Percentiles rank a stretch among this genome's conserved stretches.
Conservation (phyloP, 495 filamentous ascomycete species). For the Aspergillus ostianus region DNA sequence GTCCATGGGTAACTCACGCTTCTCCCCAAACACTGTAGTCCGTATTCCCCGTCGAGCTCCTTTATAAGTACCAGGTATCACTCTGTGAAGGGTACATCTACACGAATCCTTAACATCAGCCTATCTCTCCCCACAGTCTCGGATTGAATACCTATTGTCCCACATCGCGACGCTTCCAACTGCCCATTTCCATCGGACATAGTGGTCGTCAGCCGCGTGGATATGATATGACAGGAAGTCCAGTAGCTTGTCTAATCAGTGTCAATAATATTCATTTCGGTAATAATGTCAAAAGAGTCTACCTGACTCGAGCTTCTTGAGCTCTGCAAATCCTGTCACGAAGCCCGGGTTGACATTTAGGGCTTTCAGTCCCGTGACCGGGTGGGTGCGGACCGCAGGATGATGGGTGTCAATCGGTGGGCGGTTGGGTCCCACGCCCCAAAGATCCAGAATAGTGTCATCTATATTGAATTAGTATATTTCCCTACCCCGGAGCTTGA, state of each 20-base stretch:
- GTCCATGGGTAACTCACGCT: conserved; percentile 37
- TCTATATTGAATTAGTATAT: conserved; percentile 7
- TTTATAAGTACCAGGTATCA: conserved; percentile 52
- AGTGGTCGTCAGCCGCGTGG: conserved; percentile 53
- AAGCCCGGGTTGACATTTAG: conserved; percentile 52
- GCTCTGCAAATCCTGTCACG: conserved; percentile 51
- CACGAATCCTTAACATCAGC: too few species aligned
- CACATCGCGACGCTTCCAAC: conserved; percentile 55
- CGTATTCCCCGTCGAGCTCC: conserved; percentile 45
- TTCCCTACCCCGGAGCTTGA: too few species aligned
- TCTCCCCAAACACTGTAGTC: conserved; percentile 56
- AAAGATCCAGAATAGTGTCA: conserved; percentile 43
- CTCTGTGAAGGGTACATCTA: conserved; percentile 46
- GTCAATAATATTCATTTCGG: background rate
- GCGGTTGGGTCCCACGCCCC: conserved; percentile 46
- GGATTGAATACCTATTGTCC: conserved; percentile 54
- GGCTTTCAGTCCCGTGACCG: conserved; percentile 51
- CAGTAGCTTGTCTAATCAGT: conserved; percentile 40
- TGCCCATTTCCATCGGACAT: conserved; percentile 55
- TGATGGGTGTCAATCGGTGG: conserved; percentile 54
- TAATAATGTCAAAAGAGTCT: background rate
- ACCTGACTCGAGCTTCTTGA: conserved; percentile 51
- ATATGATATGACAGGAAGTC: conserved; percentile 52
- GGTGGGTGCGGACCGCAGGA: conserved; percentile 54
- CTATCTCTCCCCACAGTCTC: too few species aligned